Base-by-base conservation (phyloP, 148 eudicot species). In the Nepenthes gracilis region DNA sequence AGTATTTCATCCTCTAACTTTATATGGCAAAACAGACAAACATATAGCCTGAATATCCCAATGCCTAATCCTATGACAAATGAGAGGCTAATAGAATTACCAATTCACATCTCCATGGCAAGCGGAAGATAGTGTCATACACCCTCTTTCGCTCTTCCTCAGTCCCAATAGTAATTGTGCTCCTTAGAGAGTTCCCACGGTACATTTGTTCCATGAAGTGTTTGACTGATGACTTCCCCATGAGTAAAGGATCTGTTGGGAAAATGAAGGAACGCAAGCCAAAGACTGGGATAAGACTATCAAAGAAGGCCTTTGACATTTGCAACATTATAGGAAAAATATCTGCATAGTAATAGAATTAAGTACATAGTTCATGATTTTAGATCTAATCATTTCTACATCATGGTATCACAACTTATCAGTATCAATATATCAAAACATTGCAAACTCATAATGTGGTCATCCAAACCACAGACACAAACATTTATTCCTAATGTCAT, bases 81-180 rank as follows among this genome's bases (percentile, higher is more conserved):
- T 36, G 4, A 35, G 13, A 33, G 6, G 34, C 45, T 34, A 56
- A 55, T 33, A 60, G 43, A 58, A 68, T 75, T 93, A 93, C 98
- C 94, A 88, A 76, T 75, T 93, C 98, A 74, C 96, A 88, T 67
- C 98, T 90, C 98, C 98, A 93, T 50, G 98, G 98, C 81, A 93
- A 78, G 68, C 91, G 95, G 61, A 93, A 93, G 70, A 88, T 93
- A 52, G 98, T 88, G 62, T 88, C 96, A 64, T 93, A 93, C 55
- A 93, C 96, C 71, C 81, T 85, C 78, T 88, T 94, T 55, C 98
- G 85, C 61, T 93, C 98, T 75, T 88, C 82, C 64, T 93, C 98
- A 78, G 80, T 81, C 59, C 87, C 96, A 70, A 73, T 62, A 51
- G 81, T 71, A 38, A 88, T 89, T 15, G 98, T 93, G 71, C 76